Evolutionary conservation across 257 asterid genomes (phyloP).

Genomic region (Lantana camara): DNA sequence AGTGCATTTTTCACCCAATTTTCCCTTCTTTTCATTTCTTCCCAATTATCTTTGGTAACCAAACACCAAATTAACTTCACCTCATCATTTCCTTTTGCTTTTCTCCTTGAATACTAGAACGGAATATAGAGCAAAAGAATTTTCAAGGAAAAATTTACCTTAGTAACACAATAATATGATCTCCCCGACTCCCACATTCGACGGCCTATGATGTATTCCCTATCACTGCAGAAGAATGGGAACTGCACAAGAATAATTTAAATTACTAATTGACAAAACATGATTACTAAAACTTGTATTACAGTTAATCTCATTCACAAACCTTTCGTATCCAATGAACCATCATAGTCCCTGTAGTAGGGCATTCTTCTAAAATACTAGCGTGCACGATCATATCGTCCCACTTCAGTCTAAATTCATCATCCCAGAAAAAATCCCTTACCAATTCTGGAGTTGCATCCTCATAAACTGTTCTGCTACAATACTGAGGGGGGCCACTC

Average conservation of each 20-base stretch:
- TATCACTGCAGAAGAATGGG: conserved; percentile 94
- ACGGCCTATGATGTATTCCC: conserved; percentile 90
- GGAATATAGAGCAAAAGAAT: too few species aligned
- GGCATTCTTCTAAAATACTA: conserved; percentile 72
- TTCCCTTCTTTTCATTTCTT: too few species aligned
- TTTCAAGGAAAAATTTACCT: too few species aligned
- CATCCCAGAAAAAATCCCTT: conserved; percentile 97
- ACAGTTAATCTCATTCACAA: conserved; percentile 14
- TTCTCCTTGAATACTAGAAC: too few species aligned
- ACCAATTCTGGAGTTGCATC: conserved; percentile 87
- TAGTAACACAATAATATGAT: conserved; percentile 84
- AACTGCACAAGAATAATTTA: conserved; percentile 56
- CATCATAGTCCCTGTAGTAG: conserved; percentile 73
- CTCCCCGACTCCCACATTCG: conserved; percentile 93
- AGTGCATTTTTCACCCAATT: too few species aligned
- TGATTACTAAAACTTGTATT: not conserved
- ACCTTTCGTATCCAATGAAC: conserved; percentile 96
- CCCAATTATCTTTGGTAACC: too few species aligned
- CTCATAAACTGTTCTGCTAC: conserved; percentile 91
- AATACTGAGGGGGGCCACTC: conserved; percentile 91
- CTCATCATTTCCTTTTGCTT: too few species aligned
- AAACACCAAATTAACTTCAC: too few species aligned
- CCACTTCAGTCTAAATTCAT: conserved; percentile 86
- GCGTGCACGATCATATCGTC: conserved; percentile 87
- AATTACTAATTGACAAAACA: conserved; percentile 2